Conservation (phyloP, 2,329 filamentous ascomycete species). For the Calonectria hawksworthii region DNA sequence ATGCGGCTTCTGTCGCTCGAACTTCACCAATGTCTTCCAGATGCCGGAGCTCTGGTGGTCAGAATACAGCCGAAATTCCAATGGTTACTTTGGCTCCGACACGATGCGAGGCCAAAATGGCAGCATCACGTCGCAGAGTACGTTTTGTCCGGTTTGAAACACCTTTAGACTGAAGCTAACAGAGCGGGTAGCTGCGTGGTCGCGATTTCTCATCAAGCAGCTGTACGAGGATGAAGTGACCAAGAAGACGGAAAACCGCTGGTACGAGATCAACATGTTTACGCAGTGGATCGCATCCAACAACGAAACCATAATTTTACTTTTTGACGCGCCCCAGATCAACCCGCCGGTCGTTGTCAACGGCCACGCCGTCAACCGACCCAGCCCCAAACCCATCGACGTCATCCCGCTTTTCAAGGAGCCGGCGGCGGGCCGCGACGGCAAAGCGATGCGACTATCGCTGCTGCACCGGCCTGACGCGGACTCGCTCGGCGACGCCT, state of each 20-base stretch:
- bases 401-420: background rate
- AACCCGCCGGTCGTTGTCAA: background rate
- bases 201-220: conserved; percentile 16
- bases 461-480: background rate
- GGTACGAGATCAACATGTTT: conserved; percentile 20
- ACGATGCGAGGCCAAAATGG: background rate
- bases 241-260: background rate
- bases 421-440: background rate
- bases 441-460: background rate
- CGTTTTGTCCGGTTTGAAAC: background rate
- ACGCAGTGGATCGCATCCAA: background rate
- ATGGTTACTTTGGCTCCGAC: conserved; percentile 23
- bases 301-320: conserved; percentile 7
- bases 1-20: background rate
- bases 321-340: background rate
- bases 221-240: background rate
- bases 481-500: background rate
- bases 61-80: background rate
- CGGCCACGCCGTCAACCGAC: background rate
- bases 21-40: background rate
- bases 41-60: conserved; percentile 18
- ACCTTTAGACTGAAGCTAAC: background rate
- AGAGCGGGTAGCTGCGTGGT: background rate
- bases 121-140: background rate
- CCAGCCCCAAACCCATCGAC: background rate